phyloP scores from a whole-genome alignment of 2,329 filamentous ascomycete genomes.

The Furcasterigmium furcatum region DNA sequence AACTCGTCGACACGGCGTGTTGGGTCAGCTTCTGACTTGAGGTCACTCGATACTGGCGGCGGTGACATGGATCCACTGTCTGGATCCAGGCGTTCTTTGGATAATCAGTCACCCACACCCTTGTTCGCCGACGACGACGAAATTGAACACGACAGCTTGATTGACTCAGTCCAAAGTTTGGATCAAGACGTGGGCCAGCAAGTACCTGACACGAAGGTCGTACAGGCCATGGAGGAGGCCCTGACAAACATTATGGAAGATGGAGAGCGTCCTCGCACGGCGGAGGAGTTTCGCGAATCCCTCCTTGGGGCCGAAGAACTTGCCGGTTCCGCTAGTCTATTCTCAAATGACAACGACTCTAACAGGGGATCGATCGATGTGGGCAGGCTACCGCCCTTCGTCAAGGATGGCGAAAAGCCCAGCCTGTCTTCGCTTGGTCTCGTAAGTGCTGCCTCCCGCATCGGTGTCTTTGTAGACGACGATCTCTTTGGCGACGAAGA shows the following conservation, averaged over 20 bases:
- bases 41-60: constrained; percentile 29
- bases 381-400: constrained; percentile 23
- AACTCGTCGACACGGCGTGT: constrained; percentile 36
- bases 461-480: constrained; percentile 90
- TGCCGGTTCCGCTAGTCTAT: constrained; percentile 39
- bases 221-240: constrained; percentile 89
- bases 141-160: constrained; percentile 65
- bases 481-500: constrained; percentile 90
- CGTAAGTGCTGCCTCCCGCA: constrained; percentile 80
- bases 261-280: constrained; percentile 55
- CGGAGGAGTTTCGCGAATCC: constrained; percentile 63
- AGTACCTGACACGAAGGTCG: constrained; percentile 71
- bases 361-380: constrained; percentile 59
- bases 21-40: constrained; percentile 47
- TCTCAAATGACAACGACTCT: constrained; percentile 56
- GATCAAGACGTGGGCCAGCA: constrained; percentile 65
- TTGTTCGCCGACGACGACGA: constrained; percentile 80
- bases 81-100: constrained; percentile 63
- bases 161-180: constrained; percentile 73
- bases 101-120: constrained; percentile 49
- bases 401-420: constrained; percentile 63
- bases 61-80: constrained; percentile 35
- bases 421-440: constrained; percentile 89
- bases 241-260: constrained; percentile 90
- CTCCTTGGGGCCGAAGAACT: constrained; percentile 57